Conservation (phyloP, 345 rosid genomes). For the Hibiscus mutabilis region DNA sequence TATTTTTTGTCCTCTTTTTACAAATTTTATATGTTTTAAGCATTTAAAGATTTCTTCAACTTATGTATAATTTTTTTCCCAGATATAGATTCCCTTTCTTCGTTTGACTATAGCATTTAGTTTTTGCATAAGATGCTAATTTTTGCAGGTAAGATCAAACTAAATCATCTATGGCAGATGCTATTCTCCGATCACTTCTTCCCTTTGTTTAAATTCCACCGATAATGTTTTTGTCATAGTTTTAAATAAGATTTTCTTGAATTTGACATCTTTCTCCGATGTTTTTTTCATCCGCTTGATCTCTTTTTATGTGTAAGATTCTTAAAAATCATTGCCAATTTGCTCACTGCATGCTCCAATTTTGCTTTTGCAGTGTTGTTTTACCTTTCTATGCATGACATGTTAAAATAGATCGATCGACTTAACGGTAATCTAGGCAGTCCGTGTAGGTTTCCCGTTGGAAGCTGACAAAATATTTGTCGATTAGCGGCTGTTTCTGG, state of each 20-base stretch:
- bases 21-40: background rate
- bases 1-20: background rate
- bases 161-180: background rate
- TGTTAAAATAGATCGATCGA: background rate
- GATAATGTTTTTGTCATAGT: background rate
- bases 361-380: background rate
- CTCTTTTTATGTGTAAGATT: background rate
- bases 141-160: slow-evolving; percentile 1
- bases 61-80: background rate
- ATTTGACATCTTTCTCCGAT: background rate
- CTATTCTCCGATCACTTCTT: background rate
- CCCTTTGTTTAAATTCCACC: background rate
- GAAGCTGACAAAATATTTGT: background rate
- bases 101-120: background rate
- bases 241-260: background rate
- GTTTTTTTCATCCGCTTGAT: background rate
- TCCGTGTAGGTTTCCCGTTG: background rate
- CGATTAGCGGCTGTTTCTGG: background rate
- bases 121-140: too few species aligned
- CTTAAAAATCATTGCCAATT: background rate
- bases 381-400: background rate
- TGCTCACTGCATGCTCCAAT: background rate
- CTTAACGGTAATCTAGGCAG: background rate
- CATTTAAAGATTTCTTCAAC: background rate
- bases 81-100: background rate